Base-by-base conservation (phyloP, 345 rosid genomes). In the Abelmoschus esculentus region DNA sequence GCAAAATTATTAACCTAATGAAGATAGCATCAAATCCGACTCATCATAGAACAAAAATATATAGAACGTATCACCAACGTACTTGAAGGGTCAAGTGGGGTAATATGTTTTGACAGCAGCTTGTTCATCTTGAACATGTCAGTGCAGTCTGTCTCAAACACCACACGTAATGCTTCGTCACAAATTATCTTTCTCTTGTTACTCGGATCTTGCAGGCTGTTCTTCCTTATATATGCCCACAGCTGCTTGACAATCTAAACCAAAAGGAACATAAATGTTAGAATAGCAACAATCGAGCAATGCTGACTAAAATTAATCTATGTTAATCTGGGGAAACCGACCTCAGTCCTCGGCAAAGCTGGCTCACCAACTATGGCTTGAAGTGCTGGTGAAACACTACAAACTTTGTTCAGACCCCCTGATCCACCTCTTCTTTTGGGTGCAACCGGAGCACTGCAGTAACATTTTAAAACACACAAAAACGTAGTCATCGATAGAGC, bases 121-220 rank as follows among this genome's bases (percentile, higher is more conserved):
- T 91, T 93, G 74, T 91, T 93, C 98, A 93, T 93, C 81, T 89
- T 93, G 26, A 93, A 93, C 98, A 93, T 93, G 82, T 93, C 98
- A 54, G 98, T 93, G 76, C 96, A 93, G 77, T 91, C 98, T 13
- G 95, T 88, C 86, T 93, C 98, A 67, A 93, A 93, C 7, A 93
- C 95, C 64, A 91, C 69, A 8, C 97, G 95, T 40, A 93, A 72
- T 13, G 96, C 95, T 70, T 91, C 97, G 81, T 93, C 96, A 56
- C 97, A 93, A 59, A 93, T 91, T 67, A 93, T 93, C 88, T 93
- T 93, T 73, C 97, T 84, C 89, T 89, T 93, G 87, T 93, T 93
- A 76, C 95, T 91, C 11, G 98, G 98, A 70, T 93, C 97, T 83
- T 93, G 98, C 74, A 93, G 96, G 79, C 85, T 91, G 82, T 91